Conservation (phyloP, 2,329 filamentous ascomycete species). For the Diaporthe vaccinii region DNA sequence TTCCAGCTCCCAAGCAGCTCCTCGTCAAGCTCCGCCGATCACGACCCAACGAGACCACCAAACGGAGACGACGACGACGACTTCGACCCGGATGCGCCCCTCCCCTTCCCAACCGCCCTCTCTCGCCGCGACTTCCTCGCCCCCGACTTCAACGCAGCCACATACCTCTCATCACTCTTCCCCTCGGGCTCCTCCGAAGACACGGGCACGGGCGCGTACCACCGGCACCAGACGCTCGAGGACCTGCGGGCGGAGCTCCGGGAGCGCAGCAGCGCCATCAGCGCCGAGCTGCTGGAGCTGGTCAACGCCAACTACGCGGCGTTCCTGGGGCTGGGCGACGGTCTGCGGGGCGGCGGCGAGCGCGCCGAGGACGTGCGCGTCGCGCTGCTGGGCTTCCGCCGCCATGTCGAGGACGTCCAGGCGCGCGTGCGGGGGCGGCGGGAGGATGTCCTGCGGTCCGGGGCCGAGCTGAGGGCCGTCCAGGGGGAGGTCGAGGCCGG, state of each 20-base stretch:
- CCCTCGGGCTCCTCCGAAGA: slow-evolving; percentile 53
- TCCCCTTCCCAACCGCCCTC: slow-evolving; percentile 91
- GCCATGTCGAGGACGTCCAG: slow-evolving; percentile 83
- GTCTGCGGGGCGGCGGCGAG: slow-evolving; percentile 89
- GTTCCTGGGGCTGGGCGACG: slow-evolving; percentile 86
- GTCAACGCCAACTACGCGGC: slow-evolving; percentile 96
- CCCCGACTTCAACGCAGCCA: slow-evolving; percentile 81
- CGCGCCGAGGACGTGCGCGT: slow-evolving; percentile 91
- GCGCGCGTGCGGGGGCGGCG: slow-evolving; percentile 74
- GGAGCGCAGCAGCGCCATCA: slow-evolving; percentile 82
- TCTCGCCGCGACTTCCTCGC: slow-evolving; percentile 86
- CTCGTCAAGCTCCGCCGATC: slow-evolving; percentile 49
- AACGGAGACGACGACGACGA: slow-evolving; percentile 50
- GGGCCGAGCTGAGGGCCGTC: slow-evolving; percentile 77
- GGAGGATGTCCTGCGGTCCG: slow-evolving; percentile 71
- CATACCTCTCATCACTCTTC: slow-evolving; percentile 74
- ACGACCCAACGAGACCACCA: slow-evolving; percentile 52
- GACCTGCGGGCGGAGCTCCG: slow-evolving; percentile 90
- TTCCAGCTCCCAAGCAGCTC: slow-evolving; percentile 46
- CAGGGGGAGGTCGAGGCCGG: slow-evolving; percentile 73
- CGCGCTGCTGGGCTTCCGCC: slow-evolving; percentile 85
- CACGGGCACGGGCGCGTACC: slow-evolving; percentile 46
- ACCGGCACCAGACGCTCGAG: slow-evolving; percentile 95
- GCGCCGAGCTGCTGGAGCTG: slow-evolving; percentile 89
- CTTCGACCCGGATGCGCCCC: slow-evolving; percentile 67